Evolutionary conservation across 495 filamentous ascomycete species (phyloP).

Genomic region (Copromyces sp.): DNA sequence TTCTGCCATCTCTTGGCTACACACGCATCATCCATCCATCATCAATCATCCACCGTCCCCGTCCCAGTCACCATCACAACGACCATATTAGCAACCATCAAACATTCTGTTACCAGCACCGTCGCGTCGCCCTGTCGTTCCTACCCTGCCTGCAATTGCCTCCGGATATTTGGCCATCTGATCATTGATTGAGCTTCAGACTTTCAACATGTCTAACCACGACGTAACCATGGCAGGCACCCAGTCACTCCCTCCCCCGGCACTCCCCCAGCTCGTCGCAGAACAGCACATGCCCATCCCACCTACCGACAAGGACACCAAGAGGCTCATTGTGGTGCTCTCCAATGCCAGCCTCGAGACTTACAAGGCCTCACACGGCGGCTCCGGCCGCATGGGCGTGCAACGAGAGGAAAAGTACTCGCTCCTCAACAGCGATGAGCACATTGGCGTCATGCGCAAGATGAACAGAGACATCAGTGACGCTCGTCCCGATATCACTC

Average conservation of each 20-base stretch:
- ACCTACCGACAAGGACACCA: slow-evolving; percentile 73
- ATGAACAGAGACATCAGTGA: slow-evolving; percentile 99
- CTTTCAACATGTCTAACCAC: slow-evolving; percentile 14
- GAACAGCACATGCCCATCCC: slow-evolving; percentile 85
- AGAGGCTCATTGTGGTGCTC: slow-evolving; percentile 88
- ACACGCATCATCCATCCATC: neutral
- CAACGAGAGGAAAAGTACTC: slow-evolving; percentile 87
- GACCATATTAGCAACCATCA: neutral
- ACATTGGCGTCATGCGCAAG: slow-evolving; percentile 98
- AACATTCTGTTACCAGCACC: neutral
- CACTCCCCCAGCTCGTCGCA: slow-evolving; percentile 80
- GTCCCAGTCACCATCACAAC: neutral
- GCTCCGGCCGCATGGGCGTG: slow-evolving; percentile 49
- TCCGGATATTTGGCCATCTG: neutral
- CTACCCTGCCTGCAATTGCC: neutral
- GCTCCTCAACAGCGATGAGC: slow-evolving; percentile 94
- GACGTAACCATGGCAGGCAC: slow-evolving; percentile 42
- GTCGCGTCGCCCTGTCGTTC: neutral
- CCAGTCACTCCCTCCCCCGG: slow-evolving; percentile 86
- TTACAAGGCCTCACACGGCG: slow-evolving; percentile 73
- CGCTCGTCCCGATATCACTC: slow-evolving; percentile 92
- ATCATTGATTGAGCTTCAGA: neutral
- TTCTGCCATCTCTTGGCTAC: neutral
- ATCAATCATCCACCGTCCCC: neutral
- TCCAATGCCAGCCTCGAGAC: slow-evolving; percentile 97